Percentiles rank a stretch among this genome's conserved stretches.
Evolutionary conservation across 441 rosid species (phyloP).

Genomic region (Raphanus hybrid): DNA sequence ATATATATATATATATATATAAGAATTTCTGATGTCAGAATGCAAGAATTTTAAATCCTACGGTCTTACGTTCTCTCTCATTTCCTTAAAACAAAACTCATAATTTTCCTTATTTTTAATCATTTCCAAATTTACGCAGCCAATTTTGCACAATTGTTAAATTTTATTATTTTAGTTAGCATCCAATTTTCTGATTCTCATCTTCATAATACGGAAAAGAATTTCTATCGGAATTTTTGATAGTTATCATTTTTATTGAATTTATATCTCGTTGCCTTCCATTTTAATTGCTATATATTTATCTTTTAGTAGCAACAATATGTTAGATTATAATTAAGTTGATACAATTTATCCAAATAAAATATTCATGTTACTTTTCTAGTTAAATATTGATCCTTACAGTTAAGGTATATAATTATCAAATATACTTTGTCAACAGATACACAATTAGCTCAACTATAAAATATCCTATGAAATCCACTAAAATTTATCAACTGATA

Average conservation of each 20-base stretch:
- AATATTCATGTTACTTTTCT: conserved; percentile 16
- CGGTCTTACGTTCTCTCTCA: neutral
- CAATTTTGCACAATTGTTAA: neutral
- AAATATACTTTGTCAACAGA: conserved; percentile 9
- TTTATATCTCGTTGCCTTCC: neutral
- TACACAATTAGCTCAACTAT: neutral
- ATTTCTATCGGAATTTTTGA: neutral
- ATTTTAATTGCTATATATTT: neutral
- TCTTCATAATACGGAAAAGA: neutral
- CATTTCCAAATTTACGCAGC: neutral
- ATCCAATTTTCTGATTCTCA: neutral
- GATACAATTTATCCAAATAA: neutral
- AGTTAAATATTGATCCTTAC: neutral
- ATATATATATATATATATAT: no score
- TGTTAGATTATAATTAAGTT: neutral
- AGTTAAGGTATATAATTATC: neutral
- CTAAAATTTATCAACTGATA: neutral
- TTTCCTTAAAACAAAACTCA: neutral
- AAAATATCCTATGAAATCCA: neutral
- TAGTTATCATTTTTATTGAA: neutral
- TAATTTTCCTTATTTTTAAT: neutral
- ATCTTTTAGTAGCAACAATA: neutral
- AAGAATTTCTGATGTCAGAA: neutral
- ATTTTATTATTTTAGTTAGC: neutral
- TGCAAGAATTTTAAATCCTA: neutral